A percentile compares a stretch with the other conserved stretches of the same genome.
phyloP scores from a whole-genome alignment of 768 basidiomycete species.

The Amanita thiersii region DNA sequence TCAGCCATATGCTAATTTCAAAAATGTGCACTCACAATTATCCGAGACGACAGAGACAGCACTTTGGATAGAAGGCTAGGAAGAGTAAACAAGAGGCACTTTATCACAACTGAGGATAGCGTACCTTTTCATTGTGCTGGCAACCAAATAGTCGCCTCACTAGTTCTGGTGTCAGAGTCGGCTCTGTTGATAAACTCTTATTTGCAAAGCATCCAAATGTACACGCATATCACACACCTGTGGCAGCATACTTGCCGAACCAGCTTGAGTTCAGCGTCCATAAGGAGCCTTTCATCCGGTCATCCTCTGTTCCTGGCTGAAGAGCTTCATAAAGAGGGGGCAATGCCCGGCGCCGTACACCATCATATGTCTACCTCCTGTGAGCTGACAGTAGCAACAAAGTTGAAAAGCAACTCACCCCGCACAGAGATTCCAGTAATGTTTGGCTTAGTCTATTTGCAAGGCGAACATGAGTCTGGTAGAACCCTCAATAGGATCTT shows the following conservation, averaged over 20 bases:
- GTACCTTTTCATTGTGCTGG: slow-evolving; percentile 79
- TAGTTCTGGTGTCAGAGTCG: slow-evolving; percentile 51
- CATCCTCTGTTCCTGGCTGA: slow-evolving; percentile 68
- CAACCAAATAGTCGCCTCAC: slow-evolving; percentile 57
- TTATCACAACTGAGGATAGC: not conserved
- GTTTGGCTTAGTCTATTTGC: slow-evolving; percentile 38
- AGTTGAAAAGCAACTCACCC: slow-evolving; percentile 23
- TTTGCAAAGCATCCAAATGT: not conserved
- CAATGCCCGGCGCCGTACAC: slow-evolving; percentile 54
- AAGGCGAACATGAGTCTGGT: slow-evolving; percentile 20
- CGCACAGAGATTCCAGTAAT: slow-evolving; percentile 41
- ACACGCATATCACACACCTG: slow-evolving; percentile 24
- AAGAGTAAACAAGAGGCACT: slow-evolving; percentile 2
- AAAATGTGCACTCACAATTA: slow-evolving; percentile 34
- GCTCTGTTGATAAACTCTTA: slow-evolving; percentile 37
- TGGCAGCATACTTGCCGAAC: slow-evolving; percentile 52
- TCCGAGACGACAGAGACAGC: slow-evolving; percentile 57
- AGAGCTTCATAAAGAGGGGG: slow-evolving; percentile 50
- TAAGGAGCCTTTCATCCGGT: slow-evolving; percentile 88
- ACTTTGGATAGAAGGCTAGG: slow-evolving; percentile 69
- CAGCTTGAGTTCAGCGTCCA: slow-evolving; percentile 64
- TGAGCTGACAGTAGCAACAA: not conserved
- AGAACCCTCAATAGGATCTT: slow-evolving; percentile 4
- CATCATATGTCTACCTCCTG: slow-evolving; percentile 50
- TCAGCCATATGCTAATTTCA: not conserved